A percentile compares a stretch with the other conserved stretches of the same genome.
Conservation (phyloP, 257 asterid genomes). For the Verbena officinalis region DNA sequence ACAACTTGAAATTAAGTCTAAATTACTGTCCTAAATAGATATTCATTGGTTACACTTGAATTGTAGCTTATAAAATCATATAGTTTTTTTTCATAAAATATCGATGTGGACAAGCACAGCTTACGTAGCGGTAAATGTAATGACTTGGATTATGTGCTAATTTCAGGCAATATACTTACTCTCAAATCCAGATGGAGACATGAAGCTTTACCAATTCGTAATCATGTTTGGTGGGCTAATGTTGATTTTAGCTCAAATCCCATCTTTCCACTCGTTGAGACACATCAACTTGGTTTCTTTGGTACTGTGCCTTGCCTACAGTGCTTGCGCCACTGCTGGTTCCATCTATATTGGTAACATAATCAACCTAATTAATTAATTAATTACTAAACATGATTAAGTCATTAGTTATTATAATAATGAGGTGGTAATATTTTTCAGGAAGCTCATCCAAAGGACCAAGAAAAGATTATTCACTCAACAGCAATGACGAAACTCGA, state of each 20-base stretch:
- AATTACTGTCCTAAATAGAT: too few species aligned
- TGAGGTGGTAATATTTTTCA: conserved; percentile 24
- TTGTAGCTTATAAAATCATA: too few species aligned
- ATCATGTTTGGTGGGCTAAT: conserved; percentile 76
- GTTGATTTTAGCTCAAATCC: conserved; percentile 86
- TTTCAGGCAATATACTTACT: conserved; percentile 70
- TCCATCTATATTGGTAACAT: conserved; percentile 74
- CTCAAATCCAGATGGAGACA: conserved; percentile 58
- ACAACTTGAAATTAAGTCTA: too few species aligned
- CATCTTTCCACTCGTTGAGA: conserved; percentile 94
- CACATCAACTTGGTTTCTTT: conserved; percentile 83
- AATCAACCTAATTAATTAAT: background rate
- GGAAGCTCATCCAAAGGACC: conserved; percentile 82
- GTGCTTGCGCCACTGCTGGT: conserved; percentile 84
- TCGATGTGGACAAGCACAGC: too few species aligned
- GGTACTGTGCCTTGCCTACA: conserved; percentile 66
- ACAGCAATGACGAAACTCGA: conserved; percentile 43
- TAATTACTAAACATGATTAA: too few species aligned
- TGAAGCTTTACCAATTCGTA: conserved; percentile 69
- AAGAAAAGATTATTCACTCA: conserved; percentile 59
- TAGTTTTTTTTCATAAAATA: too few species aligned
- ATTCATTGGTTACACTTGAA: too few species aligned
- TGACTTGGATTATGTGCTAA: background rate
- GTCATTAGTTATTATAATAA: background rate
- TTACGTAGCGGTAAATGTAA: too few species aligned